Percentiles rank a stretch among this genome's conserved stretches.
These are phyloP conservation scores for Phytophthora vignae DNA, from an alignment of 352 stramenopile genomes.

Conservation along the genomic window DNA sequence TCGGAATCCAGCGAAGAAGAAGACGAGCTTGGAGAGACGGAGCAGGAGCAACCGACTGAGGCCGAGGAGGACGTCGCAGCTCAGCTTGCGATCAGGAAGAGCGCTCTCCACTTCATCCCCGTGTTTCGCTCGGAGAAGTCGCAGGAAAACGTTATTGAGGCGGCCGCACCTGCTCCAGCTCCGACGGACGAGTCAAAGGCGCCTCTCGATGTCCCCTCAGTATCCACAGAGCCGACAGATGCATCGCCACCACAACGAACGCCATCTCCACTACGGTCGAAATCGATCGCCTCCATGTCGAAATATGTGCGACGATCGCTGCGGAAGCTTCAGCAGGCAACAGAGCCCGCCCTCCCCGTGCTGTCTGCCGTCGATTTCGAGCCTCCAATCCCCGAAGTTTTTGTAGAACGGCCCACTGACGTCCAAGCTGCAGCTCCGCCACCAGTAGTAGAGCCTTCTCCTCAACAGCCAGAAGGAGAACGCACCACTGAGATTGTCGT, in stretches of 20 bases:
- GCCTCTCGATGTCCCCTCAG: neutral
- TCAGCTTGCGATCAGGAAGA: conserved; percentile 16
- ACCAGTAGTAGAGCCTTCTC: neutral
- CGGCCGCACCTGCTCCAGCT: neutral
- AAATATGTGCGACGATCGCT: conserved; percentile 28
- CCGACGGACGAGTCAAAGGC: neutral
- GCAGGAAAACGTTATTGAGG: conserved; percentile 3
- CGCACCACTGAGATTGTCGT: conserved; percentile 26
- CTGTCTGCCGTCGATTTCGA: neutral
- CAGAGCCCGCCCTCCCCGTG: conserved; percentile 4
- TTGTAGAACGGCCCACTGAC: conserved; percentile 8
- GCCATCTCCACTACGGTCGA: neutral
- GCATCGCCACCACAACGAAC: neutral
- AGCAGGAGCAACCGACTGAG: neutral
- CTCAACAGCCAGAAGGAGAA: conserved; percentile 34
- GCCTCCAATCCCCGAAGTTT: conserved; percentile 7
- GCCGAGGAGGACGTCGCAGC: conserved; percentile 2
- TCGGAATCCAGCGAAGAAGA: conserved; percentile 46
- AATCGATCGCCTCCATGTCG: conserved; percentile 9
- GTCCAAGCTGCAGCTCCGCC: neutral
- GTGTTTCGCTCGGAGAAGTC: conserved; percentile 11
- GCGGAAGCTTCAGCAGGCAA: conserved; percentile 4
- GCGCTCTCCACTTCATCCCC: conserved; percentile 17
- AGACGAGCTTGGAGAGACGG: conserved; percentile 3
- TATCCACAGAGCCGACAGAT: neutral